Percentiles rank a stretch among this genome's conserved stretches.
These are phyloP conservation scores for Phylloporus sp. DNA, from an alignment of 768 basidiomycete species.

Conservation along the genomic window DNA sequence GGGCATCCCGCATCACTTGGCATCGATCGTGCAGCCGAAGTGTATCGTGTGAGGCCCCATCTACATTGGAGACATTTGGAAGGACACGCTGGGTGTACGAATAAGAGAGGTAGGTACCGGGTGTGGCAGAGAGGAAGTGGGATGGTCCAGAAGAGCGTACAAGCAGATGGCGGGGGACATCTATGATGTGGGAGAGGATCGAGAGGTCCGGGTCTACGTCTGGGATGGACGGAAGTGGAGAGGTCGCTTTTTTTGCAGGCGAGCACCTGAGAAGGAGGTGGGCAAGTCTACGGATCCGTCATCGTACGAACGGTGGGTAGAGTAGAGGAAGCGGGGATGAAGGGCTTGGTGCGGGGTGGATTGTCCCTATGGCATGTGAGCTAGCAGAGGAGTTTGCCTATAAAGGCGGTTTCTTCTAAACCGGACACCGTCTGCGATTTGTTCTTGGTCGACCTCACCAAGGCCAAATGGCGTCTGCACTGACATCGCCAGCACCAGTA, in stretches of 20 bases:
- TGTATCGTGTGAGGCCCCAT: conserved; percentile 16
- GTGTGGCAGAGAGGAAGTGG: conserved; percentile 33
- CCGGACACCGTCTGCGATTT: conserved; percentile 61
- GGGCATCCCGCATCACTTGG: conserved; percentile 29
- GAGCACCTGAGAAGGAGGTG: conserved; percentile 22
- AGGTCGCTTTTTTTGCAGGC: neutral
- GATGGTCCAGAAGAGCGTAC: conserved; percentile 30
- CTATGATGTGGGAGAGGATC: conserved; percentile 22
- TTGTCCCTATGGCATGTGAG: conserved; percentile 47
- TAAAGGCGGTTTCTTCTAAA: conserved; percentile 59
- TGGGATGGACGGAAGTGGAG: neutral
- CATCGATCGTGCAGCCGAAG: conserved; percentile 13
- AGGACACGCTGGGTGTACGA: conserved; percentile 23
- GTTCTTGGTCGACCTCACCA: conserved; percentile 58
- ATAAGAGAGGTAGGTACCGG: conserved; percentile 31
- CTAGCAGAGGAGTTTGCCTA: conserved; percentile 69
- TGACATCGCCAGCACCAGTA: conserved; percentile 18
- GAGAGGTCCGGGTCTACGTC: conserved; percentile 5
- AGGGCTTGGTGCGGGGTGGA: conserved; percentile 15
- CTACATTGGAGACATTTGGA: conserved; percentile 16
- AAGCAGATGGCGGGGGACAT: conserved; percentile 29
- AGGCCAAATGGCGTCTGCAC: conserved; percentile 56
- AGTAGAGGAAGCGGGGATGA: conserved; percentile 12
- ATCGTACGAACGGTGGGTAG: conserved; percentile 15
- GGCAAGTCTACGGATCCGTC: conserved; percentile 20